These are phyloP conservation scores for Litsea cubeba DNA, from an alignment of 164 flowering plant species.

Conservation along the genomic window DNA sequence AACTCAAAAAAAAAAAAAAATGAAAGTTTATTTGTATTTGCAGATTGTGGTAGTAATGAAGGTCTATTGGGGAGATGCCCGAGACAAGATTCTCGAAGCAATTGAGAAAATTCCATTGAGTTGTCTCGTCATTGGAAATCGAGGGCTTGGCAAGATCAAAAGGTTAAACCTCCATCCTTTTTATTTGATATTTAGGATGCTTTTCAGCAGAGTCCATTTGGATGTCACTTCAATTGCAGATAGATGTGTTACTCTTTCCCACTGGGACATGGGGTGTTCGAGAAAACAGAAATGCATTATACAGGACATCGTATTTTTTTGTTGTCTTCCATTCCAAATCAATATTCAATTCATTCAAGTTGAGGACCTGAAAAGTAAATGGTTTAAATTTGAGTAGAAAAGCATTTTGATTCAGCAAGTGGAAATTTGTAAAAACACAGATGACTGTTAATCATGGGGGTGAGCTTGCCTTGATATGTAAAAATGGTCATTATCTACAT, in stretches of 20 bases:
- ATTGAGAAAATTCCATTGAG: constrained; percentile 66
- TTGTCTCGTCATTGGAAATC: constrained; percentile 71
- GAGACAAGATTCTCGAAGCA: constrained; percentile 85
- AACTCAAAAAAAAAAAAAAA: too few species aligned
- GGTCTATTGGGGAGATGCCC: constrained; percentile 91
- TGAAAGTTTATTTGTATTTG: not conserved
- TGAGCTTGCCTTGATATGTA: not conserved
- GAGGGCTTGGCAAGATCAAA: constrained; percentile 83
- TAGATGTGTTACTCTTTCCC: too few species aligned
- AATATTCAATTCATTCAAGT: not conserved
- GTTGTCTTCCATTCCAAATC: not conserved
- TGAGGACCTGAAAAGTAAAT: not conserved
- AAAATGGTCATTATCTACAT: not conserved
- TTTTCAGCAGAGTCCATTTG: not conserved
- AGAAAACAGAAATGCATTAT: not conserved
- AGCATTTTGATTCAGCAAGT: not conserved
- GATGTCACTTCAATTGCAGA: not conserved
- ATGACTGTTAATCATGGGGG: not conserved
- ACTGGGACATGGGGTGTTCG: too few species aligned
- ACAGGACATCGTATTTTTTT: not conserved
- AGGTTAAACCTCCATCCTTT: constrained; percentile 33
- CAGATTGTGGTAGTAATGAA: constrained; percentile 77
- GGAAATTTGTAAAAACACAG: too few species aligned
- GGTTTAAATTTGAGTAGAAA: not conserved
- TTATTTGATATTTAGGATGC: not conserved